Evolutionary conservation across 257 asterid genomes (phyloP), one percentile per base, ranked within the genome.

Genomic region (Cynanchum wilfordii): DNA sequence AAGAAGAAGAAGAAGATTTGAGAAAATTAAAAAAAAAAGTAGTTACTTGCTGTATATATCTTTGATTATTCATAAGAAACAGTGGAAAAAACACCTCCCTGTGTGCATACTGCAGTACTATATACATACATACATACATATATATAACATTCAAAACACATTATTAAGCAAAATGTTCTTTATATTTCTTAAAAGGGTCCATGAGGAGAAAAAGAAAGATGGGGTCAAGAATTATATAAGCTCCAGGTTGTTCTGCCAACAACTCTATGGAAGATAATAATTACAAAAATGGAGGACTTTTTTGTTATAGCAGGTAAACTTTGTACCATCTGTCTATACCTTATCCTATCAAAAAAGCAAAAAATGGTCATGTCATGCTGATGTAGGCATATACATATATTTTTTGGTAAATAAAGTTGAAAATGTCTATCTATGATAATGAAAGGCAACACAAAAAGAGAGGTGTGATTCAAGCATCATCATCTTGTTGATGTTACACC

Each of bases 361-460:
- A 25, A 12, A 36, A 12, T 67, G 33, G 69, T 10, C 47, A 42
- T 33, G 38, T 50, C 64, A 19, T 27, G 78, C 52, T 73, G 81
- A 78, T 68, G 52, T 36, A 44, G 33, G 71, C 49, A 63, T 42
- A 2, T 33, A 33, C 4, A 33, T 33, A 33, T 33, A 33, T 33
- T n/a, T n/a, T n/a, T n/a, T n/a, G n/a, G 3, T 33, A 33, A 42
- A 42, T 51, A 76, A 49, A 47, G 71, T 55, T 55, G 62, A 65
- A 73, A 76, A 71, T 75, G 79, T 69, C 76, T 69, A 74, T 77
- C 70, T 74, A 75, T 70, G 80, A 79, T 64, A 75, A 72, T 69
- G 77, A 71, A 73, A 16, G 45, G 77, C 81, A 76, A 72, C n/a
- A 52, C 24, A 51, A 20, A 57, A 66, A 51, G 13, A 42, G 19